These are phyloP conservation scores for Fragaria vesca DNA, from an alignment of 306 rosid genomes.

Conservation along the genomic window DNA sequence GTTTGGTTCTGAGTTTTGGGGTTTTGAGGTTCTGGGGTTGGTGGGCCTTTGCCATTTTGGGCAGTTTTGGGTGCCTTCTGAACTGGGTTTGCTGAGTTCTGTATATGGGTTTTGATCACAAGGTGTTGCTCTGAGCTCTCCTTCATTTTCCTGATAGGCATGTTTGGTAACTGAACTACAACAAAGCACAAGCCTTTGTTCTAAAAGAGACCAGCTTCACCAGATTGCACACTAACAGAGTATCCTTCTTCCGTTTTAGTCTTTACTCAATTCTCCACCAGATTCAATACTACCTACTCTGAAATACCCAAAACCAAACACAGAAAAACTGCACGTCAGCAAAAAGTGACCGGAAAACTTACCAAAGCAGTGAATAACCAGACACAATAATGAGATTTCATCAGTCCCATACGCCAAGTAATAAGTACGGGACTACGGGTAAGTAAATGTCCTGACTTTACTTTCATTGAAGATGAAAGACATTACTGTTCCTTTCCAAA, in stretches of 20 bases:
- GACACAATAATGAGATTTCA: constrained; percentile 44
- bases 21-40: constrained; percentile 44
- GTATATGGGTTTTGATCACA: constrained; percentile 82
- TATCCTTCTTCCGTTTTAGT: constrained; percentile 26
- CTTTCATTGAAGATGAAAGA: constrained; percentile 41
- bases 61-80: constrained; percentile 65
- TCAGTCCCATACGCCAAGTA: constrained; percentile 37
- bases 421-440: constrained; percentile 26
- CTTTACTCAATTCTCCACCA: constrained; percentile 37
- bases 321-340: constrained; percentile 50
- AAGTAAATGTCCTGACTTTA: constrained; percentile 31
- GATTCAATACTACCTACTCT: constrained; percentile 36
- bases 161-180: constrained; percentile 27
- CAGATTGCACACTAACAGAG: constrained; percentile 27
- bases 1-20: constrained; percentile 49
- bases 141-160: constrained; percentile 95
- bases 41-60: constrained; percentile 84
- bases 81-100: constrained; percentile 56
- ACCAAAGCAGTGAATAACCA: constrained; percentile 29
- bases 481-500: constrained; percentile 51
- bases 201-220: constrained; percentile 32
- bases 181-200: constrained; percentile 21
- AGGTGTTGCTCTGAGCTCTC: constrained; percentile 94
- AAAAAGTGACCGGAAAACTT: constrained; percentile 12
- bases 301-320: constrained; percentile 29